phyloP scores from a whole-genome alignment of 257 asterid genomes.

The Salvia splendens region DNA sequence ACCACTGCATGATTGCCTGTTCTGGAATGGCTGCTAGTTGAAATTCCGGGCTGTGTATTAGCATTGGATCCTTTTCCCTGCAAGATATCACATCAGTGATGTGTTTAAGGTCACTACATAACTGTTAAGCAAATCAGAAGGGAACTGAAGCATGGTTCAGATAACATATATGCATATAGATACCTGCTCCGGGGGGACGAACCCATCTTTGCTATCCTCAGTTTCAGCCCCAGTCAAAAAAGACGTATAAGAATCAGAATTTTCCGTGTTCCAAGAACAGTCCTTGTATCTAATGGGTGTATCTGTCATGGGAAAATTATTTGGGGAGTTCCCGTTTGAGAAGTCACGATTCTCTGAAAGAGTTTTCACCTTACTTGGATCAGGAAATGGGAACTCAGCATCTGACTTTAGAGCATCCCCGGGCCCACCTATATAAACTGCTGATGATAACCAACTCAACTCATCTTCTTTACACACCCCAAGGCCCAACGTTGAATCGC shows the following conservation, averaged over 20 bases:
- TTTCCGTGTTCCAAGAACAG: conserved; percentile 50
- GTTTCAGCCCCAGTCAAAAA: conserved; percentile 42
- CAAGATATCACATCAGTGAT: conserved; percentile 20
- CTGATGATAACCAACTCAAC: conserved; percentile 72
- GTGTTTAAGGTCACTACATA: not conserved
- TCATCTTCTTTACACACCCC: conserved; percentile 60
- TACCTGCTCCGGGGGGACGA: conserved; percentile 50
- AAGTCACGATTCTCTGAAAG: conserved; percentile 43
- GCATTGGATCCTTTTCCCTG: conserved; percentile 40
- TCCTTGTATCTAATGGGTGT: conserved; percentile 42
- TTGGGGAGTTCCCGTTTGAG: conserved; percentile 37
- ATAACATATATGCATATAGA: conserved; percentile 21
- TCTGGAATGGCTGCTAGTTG: conserved; percentile 30
- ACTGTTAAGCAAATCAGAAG: conserved; percentile 5
- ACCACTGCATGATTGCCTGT: conserved; percentile 44
- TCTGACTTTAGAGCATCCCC: conserved; percentile 48
- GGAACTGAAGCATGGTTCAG: conserved; percentile 7
- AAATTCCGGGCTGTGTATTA: conserved; percentile 32
- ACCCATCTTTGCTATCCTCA: conserved; percentile 42
- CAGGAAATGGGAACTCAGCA: conserved; percentile 49
- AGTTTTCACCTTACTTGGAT: conserved; percentile 42
- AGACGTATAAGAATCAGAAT: conserved; percentile 49
- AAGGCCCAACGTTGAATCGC: conserved; percentile 74
- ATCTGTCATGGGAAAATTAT: conserved; percentile 39
- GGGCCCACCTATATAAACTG: conserved; percentile 52